phyloP scores from a whole-genome alignment of 768 basidiomycete species.

The Boletellus ananiceps region DNA sequence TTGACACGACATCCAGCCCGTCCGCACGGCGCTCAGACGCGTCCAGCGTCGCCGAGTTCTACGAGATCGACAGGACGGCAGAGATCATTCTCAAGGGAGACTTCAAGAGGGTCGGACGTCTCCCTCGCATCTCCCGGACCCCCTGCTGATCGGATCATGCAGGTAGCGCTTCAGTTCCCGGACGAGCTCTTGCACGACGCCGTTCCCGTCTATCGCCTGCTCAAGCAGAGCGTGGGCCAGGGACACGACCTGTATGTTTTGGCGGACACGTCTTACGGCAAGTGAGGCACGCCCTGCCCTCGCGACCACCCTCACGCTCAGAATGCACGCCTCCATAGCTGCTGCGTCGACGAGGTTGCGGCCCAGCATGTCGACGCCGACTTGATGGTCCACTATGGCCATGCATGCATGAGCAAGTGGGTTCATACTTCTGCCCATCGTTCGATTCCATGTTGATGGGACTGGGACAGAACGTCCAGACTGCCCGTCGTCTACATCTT shows the following conservation, averaged over 20 bases:
- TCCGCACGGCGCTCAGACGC: slow-evolving; percentile 28
- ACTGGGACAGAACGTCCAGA: slow-evolving; percentile 62
- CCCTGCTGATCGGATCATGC: slow-evolving; percentile 1
- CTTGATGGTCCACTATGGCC: slow-evolving; percentile 90
- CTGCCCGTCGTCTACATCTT: slow-evolving; percentile 90
- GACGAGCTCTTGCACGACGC: slow-evolving; percentile 87
- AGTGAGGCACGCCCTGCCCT: slow-evolving; percentile 39
- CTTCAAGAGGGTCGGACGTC: slow-evolving; percentile 61
- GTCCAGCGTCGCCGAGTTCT: slow-evolving; percentile 56
- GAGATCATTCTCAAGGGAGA: slow-evolving; percentile 53
- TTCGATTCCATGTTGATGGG: neutral
- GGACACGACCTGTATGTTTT: slow-evolving; percentile 74
- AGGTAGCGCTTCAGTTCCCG: slow-evolving; percentile 94
- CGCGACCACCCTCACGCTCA: slow-evolving; percentile 1
- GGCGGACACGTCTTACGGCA: slow-evolving; percentile 98
- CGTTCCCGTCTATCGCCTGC: slow-evolving; percentile 70
- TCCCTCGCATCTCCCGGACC: neutral
- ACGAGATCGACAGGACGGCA: slow-evolving; percentile 69
- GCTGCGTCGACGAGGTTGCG: slow-evolving; percentile 95
- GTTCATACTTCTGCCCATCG: slow-evolving; percentile 25
- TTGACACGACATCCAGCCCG: slow-evolving; percentile 43
- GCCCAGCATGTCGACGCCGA: slow-evolving; percentile 93
- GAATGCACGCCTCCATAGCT: slow-evolving; percentile 38
- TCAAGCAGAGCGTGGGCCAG: slow-evolving; percentile 48
- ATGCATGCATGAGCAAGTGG: slow-evolving; percentile 92